Percentiles rank a stretch among this genome's conserved stretches.
phyloP scores from a whole-genome alignment of 2,329 filamentous ascomycete species.

The Aureobasidium pullulans region DNA sequence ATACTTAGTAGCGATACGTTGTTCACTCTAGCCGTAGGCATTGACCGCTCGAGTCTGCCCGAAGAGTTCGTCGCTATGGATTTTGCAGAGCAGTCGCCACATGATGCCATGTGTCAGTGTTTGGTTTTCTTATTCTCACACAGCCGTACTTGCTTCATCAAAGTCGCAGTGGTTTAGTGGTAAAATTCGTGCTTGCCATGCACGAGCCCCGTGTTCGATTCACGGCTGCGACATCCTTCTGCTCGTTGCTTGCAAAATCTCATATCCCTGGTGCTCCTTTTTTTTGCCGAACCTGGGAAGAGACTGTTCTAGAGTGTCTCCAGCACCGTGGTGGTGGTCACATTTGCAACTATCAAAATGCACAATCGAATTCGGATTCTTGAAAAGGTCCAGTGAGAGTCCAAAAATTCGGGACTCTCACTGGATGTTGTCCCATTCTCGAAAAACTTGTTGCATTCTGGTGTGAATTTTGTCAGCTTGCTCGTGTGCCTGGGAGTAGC shows the following conservation, averaged over 20 bases:
- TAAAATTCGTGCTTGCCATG: conserved; percentile 14
- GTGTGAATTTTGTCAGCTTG: too few species aligned
- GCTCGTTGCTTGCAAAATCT: not conserved
- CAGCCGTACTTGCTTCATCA: not conserved
- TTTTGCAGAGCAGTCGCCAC: too few species aligned
- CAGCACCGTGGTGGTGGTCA: not conserved
- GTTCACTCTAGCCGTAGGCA: too few species aligned
- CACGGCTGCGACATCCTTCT: conserved; percentile 13
- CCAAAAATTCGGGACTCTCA: not conserved
- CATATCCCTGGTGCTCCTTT: not conserved
- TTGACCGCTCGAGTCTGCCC: too few species aligned
- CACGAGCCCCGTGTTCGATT: conserved; percentile 14
- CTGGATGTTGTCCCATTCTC: not conserved
- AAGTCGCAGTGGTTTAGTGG: conserved; percentile 15
- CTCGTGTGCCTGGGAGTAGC: too few species aligned
- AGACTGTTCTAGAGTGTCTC: not conserved
- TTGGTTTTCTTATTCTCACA: not conserved
- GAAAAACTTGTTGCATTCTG: too few species aligned
- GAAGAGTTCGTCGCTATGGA: too few species aligned
- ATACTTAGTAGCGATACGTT: too few species aligned
- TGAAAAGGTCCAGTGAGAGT: not conserved
- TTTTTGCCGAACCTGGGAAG: not conserved
- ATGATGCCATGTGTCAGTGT: too few species aligned
- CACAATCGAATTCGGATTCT: not conserved
- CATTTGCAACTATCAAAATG: not conserved